Conservation (phyloP, 768 basidiomycete species). For the Rhizopogon vesiculosus region DNA sequence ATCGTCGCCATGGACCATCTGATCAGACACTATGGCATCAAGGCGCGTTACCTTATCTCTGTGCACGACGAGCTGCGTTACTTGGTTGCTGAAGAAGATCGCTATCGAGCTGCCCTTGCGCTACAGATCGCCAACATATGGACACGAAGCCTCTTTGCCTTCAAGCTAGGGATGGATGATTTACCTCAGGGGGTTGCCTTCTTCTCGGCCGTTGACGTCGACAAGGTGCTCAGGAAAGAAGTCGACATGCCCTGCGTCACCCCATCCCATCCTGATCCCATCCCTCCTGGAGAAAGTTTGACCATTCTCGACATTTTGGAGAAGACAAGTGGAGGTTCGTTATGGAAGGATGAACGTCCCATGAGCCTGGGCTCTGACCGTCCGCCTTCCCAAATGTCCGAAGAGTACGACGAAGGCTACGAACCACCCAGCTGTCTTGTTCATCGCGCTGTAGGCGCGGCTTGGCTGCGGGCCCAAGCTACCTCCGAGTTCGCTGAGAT, state of each 20-base stretch:
- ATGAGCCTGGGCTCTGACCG: constrained; percentile 35
- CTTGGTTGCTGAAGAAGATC: constrained; percentile 83
- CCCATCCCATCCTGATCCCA: constrained; percentile 80
- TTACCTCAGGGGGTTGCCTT: constrained; percentile 94
- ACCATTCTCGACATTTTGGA: constrained; percentile 62
- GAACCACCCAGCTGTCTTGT: constrained; percentile 52
- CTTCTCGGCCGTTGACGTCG: constrained; percentile 95
- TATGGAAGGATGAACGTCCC: constrained; percentile 52
- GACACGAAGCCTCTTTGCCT: constrained; percentile 90
- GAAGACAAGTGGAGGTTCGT: constrained; percentile 66
- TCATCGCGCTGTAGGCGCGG: constrained; percentile 53
- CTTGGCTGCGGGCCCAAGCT: constrained; percentile 76
- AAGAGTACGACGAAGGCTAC: constrained; percentile 34
- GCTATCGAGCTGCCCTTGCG: constrained; percentile 86
- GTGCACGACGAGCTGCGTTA: constrained; percentile 98
- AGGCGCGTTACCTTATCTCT: constrained; percentile 91
- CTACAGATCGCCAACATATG: constrained; percentile 94
- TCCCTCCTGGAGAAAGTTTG: constrained; percentile 85
- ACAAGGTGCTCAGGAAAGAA: constrained; percentile 88
- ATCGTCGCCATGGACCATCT: constrained; percentile 95
- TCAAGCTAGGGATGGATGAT: constrained; percentile 92
- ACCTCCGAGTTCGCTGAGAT: constrained; percentile 45
- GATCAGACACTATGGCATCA: constrained; percentile 71
- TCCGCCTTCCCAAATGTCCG: not conserved
- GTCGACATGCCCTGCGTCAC: constrained; percentile 95